Percentiles rank a stretch among this genome's conserved stretches.
Evolutionary conservation across 2,329 filamentous ascomycete species (phyloP).

Genomic region (Hymenoscyphus occultus): DNA sequence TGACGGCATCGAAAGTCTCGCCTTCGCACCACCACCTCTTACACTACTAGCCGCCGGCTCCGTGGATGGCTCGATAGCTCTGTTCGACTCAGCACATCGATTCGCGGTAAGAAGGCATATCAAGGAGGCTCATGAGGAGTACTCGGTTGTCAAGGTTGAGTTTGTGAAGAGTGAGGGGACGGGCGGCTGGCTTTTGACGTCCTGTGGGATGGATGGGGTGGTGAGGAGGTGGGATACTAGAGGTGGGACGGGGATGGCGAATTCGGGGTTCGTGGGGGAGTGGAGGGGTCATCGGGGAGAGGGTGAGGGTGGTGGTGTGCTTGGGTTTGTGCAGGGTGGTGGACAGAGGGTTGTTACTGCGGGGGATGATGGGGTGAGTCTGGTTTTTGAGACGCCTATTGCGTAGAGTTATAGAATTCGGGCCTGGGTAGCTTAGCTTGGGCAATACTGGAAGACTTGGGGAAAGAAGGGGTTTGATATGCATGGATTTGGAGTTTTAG

Average conservation of each 20-base stretch:
- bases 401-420: conserved; percentile 7
- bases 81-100: conserved; percentile 82
- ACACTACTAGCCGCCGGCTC: conserved; percentile 62
- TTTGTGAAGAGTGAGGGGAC: conserved; percentile 60
- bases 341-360: conserved; percentile 80
- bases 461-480: background rate
- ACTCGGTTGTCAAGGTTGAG: conserved; percentile 87
- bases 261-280: conserved; percentile 72
- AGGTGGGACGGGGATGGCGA: conserved; percentile 63
- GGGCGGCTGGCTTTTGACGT: conserved; percentile 71
- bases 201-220: conserved; percentile 87
- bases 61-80: conserved; percentile 73
- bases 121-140: conserved; percentile 78
- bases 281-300: conserved; percentile 88
- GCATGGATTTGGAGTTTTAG: background rate
- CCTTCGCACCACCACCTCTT: conserved; percentile 54
- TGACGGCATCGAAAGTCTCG: conserved; percentile 75
- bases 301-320: conserved; percentile 81
- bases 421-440: background rate
- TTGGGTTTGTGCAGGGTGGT: conserved; percentile 85
- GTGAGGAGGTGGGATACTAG: conserved; percentile 83
- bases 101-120: conserved; percentile 86
- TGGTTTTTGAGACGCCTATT: conserved; percentile 59
- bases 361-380: conserved; percentile 74
- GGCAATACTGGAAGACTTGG: background rate